Base-by-base conservation (phyloP, 75 land plant species). In the Adiantum capillusveneris region DNA sequence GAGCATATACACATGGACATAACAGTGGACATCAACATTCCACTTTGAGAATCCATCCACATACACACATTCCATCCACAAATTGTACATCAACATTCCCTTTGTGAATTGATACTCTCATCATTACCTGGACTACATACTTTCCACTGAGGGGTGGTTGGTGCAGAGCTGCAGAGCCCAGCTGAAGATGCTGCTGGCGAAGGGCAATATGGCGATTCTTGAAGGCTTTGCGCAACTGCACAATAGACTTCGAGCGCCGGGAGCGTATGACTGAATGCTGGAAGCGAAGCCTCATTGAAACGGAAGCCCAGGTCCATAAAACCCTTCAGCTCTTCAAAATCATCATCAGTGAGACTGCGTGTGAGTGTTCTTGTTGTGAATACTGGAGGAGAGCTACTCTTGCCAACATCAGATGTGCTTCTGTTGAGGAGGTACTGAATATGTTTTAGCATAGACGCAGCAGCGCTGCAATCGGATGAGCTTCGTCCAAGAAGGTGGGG, bases 271-370 rank as follows among this genome's bases (percentile, higher is more conserved):
- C 85, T 74, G 29, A 84, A 73, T 3, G 37, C 3, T 0, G 84
- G 80, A 22, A 75, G 79, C 64, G 80, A 75, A 17, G 82, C 85
- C 29, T 76, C 76, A 62, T 59, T 66, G 54, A 84, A 84, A 24
- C 87, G 81, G 51, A 84, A 84, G 0, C 87, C 87, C 13, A 84
- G 69, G 71, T 84, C 87, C 36, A 81, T n/a, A 53, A 81, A 81
- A 43, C 87, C 87, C 44, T 74, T 77, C 39, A 84, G 53, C 81
- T 84, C 87, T 30, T 78, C 87, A 14, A 84, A 65, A 45, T 84
- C 87, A 24, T 80, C 86, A 17, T 80, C 84, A 1, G 85, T 83
- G 62, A 83, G 56, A 63, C 83, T 83, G 68, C 65, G 13, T 21
- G 6, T 46, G 37, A 5, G 7, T 5, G 37, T 34, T 9, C 37